These are phyloP conservation scores for Curvularia eragrostidis DNA, from an alignment of 2,329 filamentous ascomycete genomes.

Conservation along the genomic window DNA sequence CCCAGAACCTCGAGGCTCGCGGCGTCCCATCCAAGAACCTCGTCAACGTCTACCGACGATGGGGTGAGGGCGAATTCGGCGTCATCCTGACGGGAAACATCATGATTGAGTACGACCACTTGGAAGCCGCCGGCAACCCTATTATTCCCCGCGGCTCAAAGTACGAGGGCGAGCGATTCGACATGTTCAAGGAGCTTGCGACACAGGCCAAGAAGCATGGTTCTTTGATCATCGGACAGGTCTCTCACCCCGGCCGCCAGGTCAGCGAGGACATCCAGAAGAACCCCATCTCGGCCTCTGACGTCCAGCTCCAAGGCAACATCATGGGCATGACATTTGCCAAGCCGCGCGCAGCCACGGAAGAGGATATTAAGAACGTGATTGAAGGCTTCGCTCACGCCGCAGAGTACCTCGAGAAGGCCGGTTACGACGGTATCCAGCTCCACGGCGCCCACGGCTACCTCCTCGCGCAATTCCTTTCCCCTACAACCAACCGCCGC, in stretches of 20 bases:
- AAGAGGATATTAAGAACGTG: constrained; percentile 62
- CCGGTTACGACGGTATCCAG: constrained; percentile 63
- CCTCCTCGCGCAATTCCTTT: constrained; percentile 56
- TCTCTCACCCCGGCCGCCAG: constrained; percentile 69
- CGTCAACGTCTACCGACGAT: constrained; percentile 62
- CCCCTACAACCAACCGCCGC: constrained; percentile 51
- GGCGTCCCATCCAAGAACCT: constrained; percentile 62
- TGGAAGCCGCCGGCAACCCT: constrained; percentile 62
- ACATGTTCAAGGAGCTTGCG: constrained; percentile 65
- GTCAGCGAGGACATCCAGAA: constrained; percentile 54
- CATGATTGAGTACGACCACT: constrained; percentile 69
- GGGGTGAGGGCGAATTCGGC: constrained; percentile 56
- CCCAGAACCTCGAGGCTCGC: constrained; percentile 59
- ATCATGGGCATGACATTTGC: constrained; percentile 58
- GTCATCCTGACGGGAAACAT: constrained; percentile 69
- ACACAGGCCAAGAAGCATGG: constrained; percentile 63
- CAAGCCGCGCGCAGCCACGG: constrained; percentile 61
- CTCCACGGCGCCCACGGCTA: constrained; percentile 57
- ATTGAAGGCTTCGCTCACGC: constrained; percentile 68
- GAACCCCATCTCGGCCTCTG: constrained; percentile 60
- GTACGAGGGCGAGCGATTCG: constrained; percentile 64
- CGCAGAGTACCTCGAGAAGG: constrained; percentile 67
- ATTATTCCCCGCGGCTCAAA: constrained; percentile 64
- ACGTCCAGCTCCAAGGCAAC: constrained; percentile 44
- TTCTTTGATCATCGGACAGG: constrained; percentile 65